A percentile compares a stretch with the other conserved stretches of the same genome.
Evolutionary conservation across 1,284 basidiomycete genomes (phyloP).

Genomic region (Microbotryum violaceum): DNA sequence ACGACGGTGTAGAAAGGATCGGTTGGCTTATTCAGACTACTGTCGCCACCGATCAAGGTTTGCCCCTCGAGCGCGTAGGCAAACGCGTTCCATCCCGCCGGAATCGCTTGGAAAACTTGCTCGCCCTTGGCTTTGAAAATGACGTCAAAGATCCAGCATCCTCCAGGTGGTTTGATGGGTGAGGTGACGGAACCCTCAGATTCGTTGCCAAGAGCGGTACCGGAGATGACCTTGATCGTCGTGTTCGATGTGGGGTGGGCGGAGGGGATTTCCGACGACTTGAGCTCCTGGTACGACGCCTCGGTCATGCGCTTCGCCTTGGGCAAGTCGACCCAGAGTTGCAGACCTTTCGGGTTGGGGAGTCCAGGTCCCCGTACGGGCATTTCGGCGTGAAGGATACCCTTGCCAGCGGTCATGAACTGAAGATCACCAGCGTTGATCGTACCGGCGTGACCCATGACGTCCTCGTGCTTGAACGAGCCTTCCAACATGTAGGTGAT

Average conservation of each 20-base stretch:
- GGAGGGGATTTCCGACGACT: constrained; percentile 41
- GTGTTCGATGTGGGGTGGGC: constrained; percentile 60
- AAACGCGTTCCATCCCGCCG: constrained; percentile 47
- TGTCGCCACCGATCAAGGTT: constrained; percentile 6
- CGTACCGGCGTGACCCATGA: constrained; percentile 60
- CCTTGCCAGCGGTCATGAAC: constrained; percentile 87
- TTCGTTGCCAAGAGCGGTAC: constrained; percentile 62
- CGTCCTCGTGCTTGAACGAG: constrained; percentile 83
- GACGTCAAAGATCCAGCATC: constrained; percentile 87
- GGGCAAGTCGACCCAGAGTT: constrained; percentile 91
- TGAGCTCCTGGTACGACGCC: constrained; percentile 49
- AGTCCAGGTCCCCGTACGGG: constrained; percentile 63
- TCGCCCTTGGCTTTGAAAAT: constrained; percentile 58
- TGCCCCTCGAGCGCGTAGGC: constrained; percentile 31
- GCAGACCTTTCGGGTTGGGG: constrained; percentile 69
- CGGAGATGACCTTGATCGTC: constrained; percentile 77
- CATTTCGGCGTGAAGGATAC: constrained; percentile 53
- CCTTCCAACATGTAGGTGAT: constrained; percentile 82
- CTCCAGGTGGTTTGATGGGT: constrained; percentile 79
- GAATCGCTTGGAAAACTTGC: constrained; percentile 75
- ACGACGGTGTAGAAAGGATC: constrained; percentile 41
- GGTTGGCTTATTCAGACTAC: constrained; percentile 38
- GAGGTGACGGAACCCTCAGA: constrained; percentile 52
- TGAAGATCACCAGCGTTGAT: constrained; percentile 81
- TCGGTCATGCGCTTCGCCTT: constrained; percentile 73